Evolutionary conservation across 1,284 basidiomycete genomes (phyloP).

Genomic region (Peniophora sp.): DNA sequence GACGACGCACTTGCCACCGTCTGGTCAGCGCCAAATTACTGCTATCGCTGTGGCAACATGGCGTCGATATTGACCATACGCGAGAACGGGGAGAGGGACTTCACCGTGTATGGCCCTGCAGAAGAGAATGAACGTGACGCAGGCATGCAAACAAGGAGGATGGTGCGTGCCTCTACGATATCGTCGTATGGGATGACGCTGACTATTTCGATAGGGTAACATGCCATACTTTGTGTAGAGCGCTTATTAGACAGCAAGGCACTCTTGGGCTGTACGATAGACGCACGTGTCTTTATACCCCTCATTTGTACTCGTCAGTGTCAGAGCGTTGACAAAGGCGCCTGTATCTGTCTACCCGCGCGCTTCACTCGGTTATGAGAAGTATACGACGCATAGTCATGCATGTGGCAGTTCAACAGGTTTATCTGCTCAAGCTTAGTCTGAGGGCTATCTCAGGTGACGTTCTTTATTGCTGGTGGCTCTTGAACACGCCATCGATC

Average conservation of each 20-base stretch:
- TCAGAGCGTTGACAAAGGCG: too few relatives aligned
- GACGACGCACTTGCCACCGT: slow-evolving; percentile 92
- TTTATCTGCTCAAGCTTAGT: too few relatives aligned
- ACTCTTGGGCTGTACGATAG: too few relatives aligned
- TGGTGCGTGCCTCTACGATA: slow-evolving; percentile 1
- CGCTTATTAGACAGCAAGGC: neutral
- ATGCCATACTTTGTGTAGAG: slow-evolving; percentile 58
- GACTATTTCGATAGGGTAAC: slow-evolving; percentile 27
- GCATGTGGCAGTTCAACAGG: too few relatives aligned
- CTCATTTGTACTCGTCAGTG: too few relatives aligned
- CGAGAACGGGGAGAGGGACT: slow-evolving; percentile 56
- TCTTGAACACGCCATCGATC: too few relatives aligned
- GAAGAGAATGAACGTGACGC: slow-evolving; percentile 80
- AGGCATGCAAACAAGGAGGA: slow-evolving; percentile 44
- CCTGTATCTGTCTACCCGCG: too few relatives aligned
- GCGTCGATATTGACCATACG: slow-evolving; percentile 70
- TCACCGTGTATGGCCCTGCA: slow-evolving; percentile 80
- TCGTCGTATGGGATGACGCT: slow-evolving; percentile 5
- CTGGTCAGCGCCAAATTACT: slow-evolving; percentile 97
- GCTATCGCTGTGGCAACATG: slow-evolving; percentile 79
- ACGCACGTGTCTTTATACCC: too few relatives aligned
- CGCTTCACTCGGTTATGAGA: too few relatives aligned
- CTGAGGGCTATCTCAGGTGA: too few relatives aligned
- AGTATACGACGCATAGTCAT: too few relatives aligned
- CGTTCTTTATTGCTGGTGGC: too few relatives aligned